Base-by-base conservation (phyloP, 352 stramenopile genomes). In the Phytophthora megakarya region DNA sequence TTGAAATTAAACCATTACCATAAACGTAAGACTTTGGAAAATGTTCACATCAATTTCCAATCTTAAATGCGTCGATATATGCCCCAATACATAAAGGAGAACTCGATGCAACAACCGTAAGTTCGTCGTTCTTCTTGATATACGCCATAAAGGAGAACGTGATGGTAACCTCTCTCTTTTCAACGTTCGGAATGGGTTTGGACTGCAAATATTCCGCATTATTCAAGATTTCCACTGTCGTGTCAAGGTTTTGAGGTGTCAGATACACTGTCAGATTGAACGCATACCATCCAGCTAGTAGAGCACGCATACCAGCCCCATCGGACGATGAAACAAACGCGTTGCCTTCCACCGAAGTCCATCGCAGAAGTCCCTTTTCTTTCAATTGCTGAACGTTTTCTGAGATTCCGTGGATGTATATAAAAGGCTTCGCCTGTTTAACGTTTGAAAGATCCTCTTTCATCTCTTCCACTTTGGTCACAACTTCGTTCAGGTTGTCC, bases 101-200 rank as follows among this genome's bases (percentile, higher is more conserved):
- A 1, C n/a, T 26, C 19, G 50, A 32, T 28, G 25, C 39, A 26
- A 59, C 16, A 37, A 59, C 25, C 50, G 19, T 42, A 19, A 59
- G 9, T 47, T 59, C 50, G 26, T 59, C 37, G 22, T 21, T 32
- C 21, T 49, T 47, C 22, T 30, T 59, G 23, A 59, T 42, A 18
- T 42, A 42, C 18, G 21, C 28, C 13, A 26, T 49, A 10, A 46
- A 33, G 11, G 38, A 23, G 32, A 59, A 49, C 38, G 25, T 46
- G 16, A 59, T 26, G 37, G 25, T 59, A 16, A n/a, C n/a, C n/a
- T 19, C 37, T 59, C 40, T 23, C 49, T 23, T 12, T 49, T 40
- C 38, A 40, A 16, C 5, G 9, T 42, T 2, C 38, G 50, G 22
- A 30, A 38, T 38, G 9, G n/a, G 37, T n/a, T 26, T 48, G 38